Evolutionary conservation across 257 asterid species (phyloP), one percentile per base, ranked within the genome.

Genomic region (Jasminum sambac): DNA sequence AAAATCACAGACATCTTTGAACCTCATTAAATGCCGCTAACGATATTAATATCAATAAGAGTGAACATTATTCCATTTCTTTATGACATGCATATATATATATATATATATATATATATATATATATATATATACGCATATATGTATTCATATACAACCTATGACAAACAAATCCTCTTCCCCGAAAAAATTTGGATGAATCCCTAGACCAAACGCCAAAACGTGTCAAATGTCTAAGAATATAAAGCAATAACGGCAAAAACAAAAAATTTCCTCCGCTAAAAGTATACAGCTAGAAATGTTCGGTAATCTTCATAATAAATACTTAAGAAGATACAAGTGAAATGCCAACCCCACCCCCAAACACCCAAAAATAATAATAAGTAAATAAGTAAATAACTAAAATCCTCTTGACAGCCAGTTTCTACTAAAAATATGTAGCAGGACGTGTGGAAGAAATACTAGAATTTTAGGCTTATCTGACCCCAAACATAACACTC

Each of bases 381-480:
- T n/a, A 24, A 38, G 59, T 6, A 61, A 52, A 48, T n/a, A 24
- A 38, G 59, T 26, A 63, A 65, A 71, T 30, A 30, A 73, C 52
- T 46, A 61, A 9, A 44, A 37, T 13, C 3, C 17, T 48, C 19
- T 46, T 6, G 23, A 19, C 11, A n/a, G 16, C 25, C 58, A 10
- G n/a, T n/a, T 1, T 48, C 58, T 48, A 48, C 23, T 48, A 38
- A 46, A 21, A 21, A 25, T 40, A 6, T 16, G 26, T 0, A 42
- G 16, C 13, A 0, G 57, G 17, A 12, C n/a, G 11, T 24, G 7
- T 17, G 59, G 24, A n/a, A n/a, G 34, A 73, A 44, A 14, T 41
- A 11, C 67, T n/a, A 72, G 61, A 42, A 74, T 71, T 70, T 73
- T 59, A 60, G 8, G 64, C 55, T 38, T 25, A 48, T 57, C 61